Conservation (phyloP, 345 rosid genomes). For the Salix arbutifolia region DNA sequence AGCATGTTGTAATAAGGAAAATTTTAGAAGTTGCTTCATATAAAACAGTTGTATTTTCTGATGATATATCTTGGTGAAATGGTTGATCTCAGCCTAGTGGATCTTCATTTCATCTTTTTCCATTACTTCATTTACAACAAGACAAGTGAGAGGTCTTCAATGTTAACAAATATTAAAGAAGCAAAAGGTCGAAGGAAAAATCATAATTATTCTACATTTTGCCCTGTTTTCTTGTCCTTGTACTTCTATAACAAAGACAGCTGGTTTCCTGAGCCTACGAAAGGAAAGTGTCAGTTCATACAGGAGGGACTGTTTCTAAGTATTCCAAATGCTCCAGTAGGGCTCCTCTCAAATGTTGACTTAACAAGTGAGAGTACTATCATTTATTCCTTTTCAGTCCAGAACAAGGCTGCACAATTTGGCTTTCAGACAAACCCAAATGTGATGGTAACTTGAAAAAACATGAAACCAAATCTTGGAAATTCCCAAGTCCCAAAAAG, state of each 20-base stretch:
- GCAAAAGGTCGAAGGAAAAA: neutral
- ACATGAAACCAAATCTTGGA: no score
- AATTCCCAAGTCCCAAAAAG: no score
- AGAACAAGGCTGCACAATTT: neutral
- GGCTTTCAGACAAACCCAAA: no score
- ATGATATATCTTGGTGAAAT: neutral
- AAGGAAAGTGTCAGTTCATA: neutral
- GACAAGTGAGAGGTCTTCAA: neutral
- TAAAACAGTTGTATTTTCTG: neutral
- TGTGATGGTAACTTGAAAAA: no score
- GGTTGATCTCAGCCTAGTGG: neutral
- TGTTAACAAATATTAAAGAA: neutral
- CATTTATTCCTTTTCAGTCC: neutral
- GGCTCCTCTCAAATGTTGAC: neutral
- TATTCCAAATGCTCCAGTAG: neutral
- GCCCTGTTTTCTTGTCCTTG: neutral
- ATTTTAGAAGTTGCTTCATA: neutral
- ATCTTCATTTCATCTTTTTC: neutral
- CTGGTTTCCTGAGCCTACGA: neutral
- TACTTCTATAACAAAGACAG: neutral
- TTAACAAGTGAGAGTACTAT: neutral
- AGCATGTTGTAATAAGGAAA: constrained; percentile 1
- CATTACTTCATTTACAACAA: neutral
- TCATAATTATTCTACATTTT: neutral
- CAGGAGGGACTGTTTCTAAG: neutral